Evolutionary conservation across 1,284 basidiomycete species (phyloP), one percentile per base, ranked within the genome.

Genomic region (Sanguinoderma infundibulare): DNA sequence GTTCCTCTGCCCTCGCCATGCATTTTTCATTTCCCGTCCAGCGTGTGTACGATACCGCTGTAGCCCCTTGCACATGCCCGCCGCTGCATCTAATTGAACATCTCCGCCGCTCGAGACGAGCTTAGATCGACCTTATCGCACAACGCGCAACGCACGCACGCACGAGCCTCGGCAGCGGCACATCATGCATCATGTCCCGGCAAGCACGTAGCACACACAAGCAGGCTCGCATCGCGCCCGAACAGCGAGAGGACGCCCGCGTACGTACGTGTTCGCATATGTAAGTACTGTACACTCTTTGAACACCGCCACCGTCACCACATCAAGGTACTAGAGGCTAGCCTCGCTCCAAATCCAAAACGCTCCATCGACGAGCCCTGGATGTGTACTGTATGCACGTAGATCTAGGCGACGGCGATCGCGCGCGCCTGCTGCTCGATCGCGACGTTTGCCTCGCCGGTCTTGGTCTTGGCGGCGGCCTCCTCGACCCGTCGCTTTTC

Each of bases 401-500:
- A n/a, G n/a, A n/a, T n/a, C 20, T 57, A 73, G 35, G 67, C 72
- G 8, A 72, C 72, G 14, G 70, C 70, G 53, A 74, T 67, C 24
- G 69, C 62, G 30, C 59, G 58, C 44, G 61, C 35, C n/a, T 46
- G 42, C 22, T 12, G 42, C 22, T 12, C 22, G 9, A 40, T 54
- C 8, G 55, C 20, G 3, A 57, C 52, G 28, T 36, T 52, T 4
- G 59, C 53, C 20, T 49, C 63, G 1, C 53, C 54, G 24, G 30
- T 60, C 12, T 20, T 56, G 15, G 26, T 40, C 59, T 58, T 56
- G 66, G 61, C 28, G 42, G 17, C 57, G 52, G n/a, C 58, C 51
- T 49, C 70, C 40, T 67, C 71, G 20, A 78, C 54, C 59, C 76
- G 64, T 62, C 63, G 63, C 69, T 64, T 69, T 69, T 78, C 75